Evolutionary conservation across 805 yeast species (phyloP), one percentile per base, ranked within the genome.

Genomic region (Lipomyces orientalis): DNA sequence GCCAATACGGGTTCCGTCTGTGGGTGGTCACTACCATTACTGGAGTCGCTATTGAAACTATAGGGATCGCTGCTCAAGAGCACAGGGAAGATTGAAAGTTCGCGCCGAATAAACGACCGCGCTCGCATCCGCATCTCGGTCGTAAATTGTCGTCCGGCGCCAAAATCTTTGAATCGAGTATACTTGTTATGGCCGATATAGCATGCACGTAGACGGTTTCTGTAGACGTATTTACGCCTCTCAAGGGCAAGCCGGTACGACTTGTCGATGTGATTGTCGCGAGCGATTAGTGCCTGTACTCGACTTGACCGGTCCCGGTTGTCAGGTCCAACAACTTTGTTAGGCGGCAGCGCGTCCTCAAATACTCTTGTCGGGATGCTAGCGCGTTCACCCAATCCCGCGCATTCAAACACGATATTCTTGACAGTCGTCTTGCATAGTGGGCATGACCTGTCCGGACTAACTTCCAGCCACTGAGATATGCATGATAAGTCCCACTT

Each of bases 41-140:
- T n/a, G 25, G 43, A 29, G 19, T 33, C n/a, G 29, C 14, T 31
- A 39, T 22, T 19, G 51, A 5, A 14, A 9, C 14, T 34, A 33
- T 52, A 54, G 2, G 64, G 59, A 33, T 31, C 25, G 59, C 37
- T 31, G 54, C 19, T 64, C 22, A 39, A 34, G 35, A 68, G 51
- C 35, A 66, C 63, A 19, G 71, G 71, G 51, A 68, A 68, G 4
- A 59, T 67, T 2, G 64, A 29, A 8, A 68, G 57, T 25, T 68
- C 71, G 12, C 71, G 66, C 9, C 71, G 61, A n/a, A 65, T 63
- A 33, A 68, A 68, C 9, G 67, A 56, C 16, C 61, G 51, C 6
- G 64, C 64, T 9, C 64, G 60, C 5, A 60, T 39, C 25, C 58
- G 64, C 54, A 60, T n/a, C 25, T 39, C 46, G 7, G 61, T 54